These are phyloP conservation scores for Candida namnaoensis DNA, from an alignment of 805 yeast genomes.

Conservation along the genomic window DNA sequence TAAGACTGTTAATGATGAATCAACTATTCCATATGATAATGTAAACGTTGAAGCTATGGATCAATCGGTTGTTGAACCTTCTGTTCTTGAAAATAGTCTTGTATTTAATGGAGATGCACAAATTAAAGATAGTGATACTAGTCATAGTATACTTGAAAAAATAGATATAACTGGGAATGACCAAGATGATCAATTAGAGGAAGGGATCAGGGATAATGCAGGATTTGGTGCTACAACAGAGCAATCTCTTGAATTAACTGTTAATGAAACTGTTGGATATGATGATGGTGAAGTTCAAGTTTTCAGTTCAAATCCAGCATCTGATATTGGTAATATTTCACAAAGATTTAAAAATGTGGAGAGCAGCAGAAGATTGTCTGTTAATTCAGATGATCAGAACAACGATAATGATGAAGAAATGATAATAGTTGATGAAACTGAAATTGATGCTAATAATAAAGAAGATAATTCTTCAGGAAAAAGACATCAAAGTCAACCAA, in stretches of 20 bases:
- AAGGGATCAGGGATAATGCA: conserved; percentile 18
- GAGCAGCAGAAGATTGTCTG: conserved; percentile 1
- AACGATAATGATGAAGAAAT: not conserved
- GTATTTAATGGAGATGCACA: too few relatives aligned
- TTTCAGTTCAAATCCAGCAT: not conserved
- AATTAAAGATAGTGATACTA: not conserved
- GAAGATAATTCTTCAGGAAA: not conserved
- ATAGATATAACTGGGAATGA: not conserved
- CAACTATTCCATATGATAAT: too few relatives aligned
- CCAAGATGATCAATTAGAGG: conserved; percentile 7
- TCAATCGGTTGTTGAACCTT: too few relatives aligned
- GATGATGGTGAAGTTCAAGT: not conserved
- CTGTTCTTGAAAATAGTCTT: too few relatives aligned
- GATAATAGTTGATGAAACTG: too few relatives aligned
- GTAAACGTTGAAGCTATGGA: too few relatives aligned
- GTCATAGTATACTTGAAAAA: not conserved
- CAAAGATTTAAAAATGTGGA: not conserved
- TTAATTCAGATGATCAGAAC: conserved; percentile 16
- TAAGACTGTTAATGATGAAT: too few relatives aligned
- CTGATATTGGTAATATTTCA: not conserved
- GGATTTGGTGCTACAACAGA: too few relatives aligned
- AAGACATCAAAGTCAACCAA: not conserved
- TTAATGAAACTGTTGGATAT: conserved; percentile 1
- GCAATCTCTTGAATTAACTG: not conserved
- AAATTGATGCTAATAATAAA: not conserved